A percentile compares a stretch with the other conserved stretches of the same genome.
phyloP scores from a whole-genome alignment of 805 yeast genomes.

The Maudiozyma barnettii region DNA sequence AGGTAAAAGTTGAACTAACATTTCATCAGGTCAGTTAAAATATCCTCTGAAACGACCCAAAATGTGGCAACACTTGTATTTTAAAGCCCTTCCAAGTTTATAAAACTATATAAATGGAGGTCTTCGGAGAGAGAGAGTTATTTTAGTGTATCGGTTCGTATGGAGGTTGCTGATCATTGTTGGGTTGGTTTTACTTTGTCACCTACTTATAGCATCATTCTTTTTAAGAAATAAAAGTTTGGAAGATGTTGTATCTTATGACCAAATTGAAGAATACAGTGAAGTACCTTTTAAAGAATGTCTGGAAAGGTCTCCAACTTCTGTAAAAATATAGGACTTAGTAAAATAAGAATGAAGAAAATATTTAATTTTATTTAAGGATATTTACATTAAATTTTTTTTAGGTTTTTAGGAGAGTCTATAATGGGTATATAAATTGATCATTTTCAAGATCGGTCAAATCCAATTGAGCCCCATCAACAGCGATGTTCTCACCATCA shows the following conservation, averaged over 20 bases:
- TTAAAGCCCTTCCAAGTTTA: slow-evolving; percentile 40
- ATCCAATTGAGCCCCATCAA: slow-evolving; percentile 36
- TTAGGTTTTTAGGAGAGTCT: slow-evolving; percentile 4
- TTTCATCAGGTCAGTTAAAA: slow-evolving; percentile 36
- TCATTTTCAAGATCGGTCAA: slow-evolving; percentile 46
- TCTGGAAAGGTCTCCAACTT: no score
- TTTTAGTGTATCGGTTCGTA: slow-evolving; percentile 42
- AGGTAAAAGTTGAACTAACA: slow-evolving; percentile 52
- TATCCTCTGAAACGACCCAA: slow-evolving; percentile 28
- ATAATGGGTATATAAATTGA: slow-evolving; percentile 41
- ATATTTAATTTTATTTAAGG: no score
- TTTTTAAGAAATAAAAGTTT: slow-evolving; percentile 45
- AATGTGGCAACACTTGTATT: slow-evolving; percentile 36
- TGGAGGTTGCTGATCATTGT: slow-evolving; percentile 45
- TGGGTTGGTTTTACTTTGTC: slow-evolving; percentile 43
- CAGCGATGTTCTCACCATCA: slow-evolving; percentile 23
- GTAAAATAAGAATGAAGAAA: no score
- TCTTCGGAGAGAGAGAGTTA: slow-evolving; percentile 45
- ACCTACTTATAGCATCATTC: slow-evolving; percentile 38
- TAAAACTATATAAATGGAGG: slow-evolving; percentile 43
- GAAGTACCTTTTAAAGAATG: not conserved
- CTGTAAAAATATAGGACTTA: no score
- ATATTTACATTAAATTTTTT: not conserved
- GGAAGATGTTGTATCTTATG: slow-evolving; percentile 9
- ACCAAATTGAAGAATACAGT: not conserved